Evolutionary conservation across 73 alveolate genomes (phyloP), one percentile per base, ranked within the genome.

Genomic region (Paramecium pentaurelia): DNA sequence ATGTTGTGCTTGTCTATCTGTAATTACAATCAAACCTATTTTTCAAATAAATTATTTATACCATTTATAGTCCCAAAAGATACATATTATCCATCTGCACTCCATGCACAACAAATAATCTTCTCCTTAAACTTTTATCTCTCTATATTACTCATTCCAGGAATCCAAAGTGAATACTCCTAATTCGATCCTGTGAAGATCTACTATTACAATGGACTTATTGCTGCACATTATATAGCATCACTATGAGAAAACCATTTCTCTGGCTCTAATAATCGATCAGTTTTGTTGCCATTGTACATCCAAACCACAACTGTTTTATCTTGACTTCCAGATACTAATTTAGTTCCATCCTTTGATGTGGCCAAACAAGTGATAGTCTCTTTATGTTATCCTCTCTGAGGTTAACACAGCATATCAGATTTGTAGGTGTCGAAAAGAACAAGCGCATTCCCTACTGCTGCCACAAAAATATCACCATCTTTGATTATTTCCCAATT

Each of bases 61-160:
- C 93, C 93, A 25, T 27, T 58, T 54, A 87, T 87, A 5, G 93
- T 87, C n/a, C 93, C 93, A 64, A 87, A 87, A 18, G 86, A 58
- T 20, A 87, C 71, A 36, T 36, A 36, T 22, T 64, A 20, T 0
- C 93, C 93, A 42, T 87, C 93, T 11, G 80, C 84, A 68, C 93
- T 87, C 93, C 93, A 87, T 25, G 93, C 93, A 27, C 80, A 40
- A 68, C 59, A 60, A 22, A 87, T 87, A 9, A 87, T 87, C 73
- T 87, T 87, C 30, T 87, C 93, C 64, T 87, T 87, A 34, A 2
- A 87, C 27, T 87, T 87, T 20, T 73, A 37, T 68, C 73, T 64
- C 37, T 87, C 93, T 8, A 87, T 87, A 28, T 70, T 42, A 2
- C 59, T 28, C 58, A 44, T 38, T 54, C 86, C 93, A 8, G 93